Base-by-base conservation (phyloP, 2,329 filamentous ascomycete species). In the Mycogone perniciosa region DNA sequence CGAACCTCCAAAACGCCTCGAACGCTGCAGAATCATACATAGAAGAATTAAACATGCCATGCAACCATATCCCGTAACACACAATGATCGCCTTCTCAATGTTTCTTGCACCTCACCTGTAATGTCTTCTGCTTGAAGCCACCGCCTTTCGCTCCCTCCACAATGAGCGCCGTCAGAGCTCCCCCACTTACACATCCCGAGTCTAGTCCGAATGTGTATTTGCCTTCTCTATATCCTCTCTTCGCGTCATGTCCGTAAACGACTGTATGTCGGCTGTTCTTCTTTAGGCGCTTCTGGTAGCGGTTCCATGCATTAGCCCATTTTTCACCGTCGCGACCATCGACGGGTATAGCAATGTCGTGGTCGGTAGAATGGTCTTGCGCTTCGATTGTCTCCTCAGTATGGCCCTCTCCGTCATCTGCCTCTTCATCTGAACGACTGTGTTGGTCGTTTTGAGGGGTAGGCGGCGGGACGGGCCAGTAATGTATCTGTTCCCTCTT, bases 161-260 rank as follows among this genome's bases (percentile, higher is more conserved):
- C 80, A 2, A 96, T 75, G 52, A 96, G 67, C 1, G 88, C 91
- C 1, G 86, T 89, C 57, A 99, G 72, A 55, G 81, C 75, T 1
- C 83, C 84, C 8, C 90, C 91, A 55, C 79, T 80, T 3, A 89
- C 82, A 65, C 93, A 97, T 0, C 84, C 85, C 0, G 86, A 88
- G 67, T 97, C 93, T 43, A 97, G 73, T 0, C 93, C 93, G 62
- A 90, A 88, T 4, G 85, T 88, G 67, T 88, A 95, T 44, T 78
- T 75, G 45, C 80, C 61, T 53, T 74, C 58, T 31, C 60, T 63
- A 45, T 95, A 76, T 0, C 89, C 90, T 3, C 71, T 71, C 60
- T 84, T 84, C 26, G 89, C 81, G 64, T 96, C 89, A 64, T 97
- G 92, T 5, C 91, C 91, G 67, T 95, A 96, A 51, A 95, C 77